Conservation (phyloP, 345 rosid genomes). For the Linum tenue region DNA sequence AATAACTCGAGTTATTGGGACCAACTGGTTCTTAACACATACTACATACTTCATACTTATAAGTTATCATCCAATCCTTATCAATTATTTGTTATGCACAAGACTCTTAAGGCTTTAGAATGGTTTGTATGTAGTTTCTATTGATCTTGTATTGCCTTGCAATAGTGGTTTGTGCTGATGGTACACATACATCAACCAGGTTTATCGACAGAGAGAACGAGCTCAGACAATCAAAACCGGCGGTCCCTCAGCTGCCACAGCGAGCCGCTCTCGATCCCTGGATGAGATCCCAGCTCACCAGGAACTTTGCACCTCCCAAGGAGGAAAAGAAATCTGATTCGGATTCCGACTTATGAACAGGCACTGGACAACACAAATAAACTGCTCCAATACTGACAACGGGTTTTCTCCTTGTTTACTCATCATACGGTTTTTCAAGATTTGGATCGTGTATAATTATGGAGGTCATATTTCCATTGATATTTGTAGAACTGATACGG, state of each 20-base stretch:
- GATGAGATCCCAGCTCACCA: constrained; percentile 61
- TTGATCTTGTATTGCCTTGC: neutral
- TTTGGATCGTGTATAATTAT: too few species aligned
- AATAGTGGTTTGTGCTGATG: neutral
- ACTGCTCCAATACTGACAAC: neutral
- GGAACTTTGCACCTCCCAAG: constrained; percentile 72
- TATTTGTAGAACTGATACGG: too few species aligned
- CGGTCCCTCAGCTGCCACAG: constrained; percentile 58
- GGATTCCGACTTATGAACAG: constrained; percentile 14
- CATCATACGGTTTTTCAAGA: too few species aligned
- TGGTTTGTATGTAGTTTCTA: neutral
- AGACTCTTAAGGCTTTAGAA: too few species aligned
- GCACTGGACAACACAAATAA: neutral
- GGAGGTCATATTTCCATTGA: too few species aligned
- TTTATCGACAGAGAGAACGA: constrained; percentile 89
- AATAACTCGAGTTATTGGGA: too few species aligned
- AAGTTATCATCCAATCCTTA: neutral
- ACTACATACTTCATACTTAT: neutral
- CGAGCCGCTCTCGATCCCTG: constrained; percentile 71
- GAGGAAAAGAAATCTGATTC: constrained; percentile 52
- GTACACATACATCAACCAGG: constrained; percentile 24
- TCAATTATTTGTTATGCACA: neutral
- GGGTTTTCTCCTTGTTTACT: too few species aligned
- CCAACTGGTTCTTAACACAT: too few species aligned
- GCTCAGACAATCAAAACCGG: constrained; percentile 73